phyloP scores from a whole-genome alignment of 768 basidiomycete genomes.

The Porpolomopsis calyptriformis region DNA sequence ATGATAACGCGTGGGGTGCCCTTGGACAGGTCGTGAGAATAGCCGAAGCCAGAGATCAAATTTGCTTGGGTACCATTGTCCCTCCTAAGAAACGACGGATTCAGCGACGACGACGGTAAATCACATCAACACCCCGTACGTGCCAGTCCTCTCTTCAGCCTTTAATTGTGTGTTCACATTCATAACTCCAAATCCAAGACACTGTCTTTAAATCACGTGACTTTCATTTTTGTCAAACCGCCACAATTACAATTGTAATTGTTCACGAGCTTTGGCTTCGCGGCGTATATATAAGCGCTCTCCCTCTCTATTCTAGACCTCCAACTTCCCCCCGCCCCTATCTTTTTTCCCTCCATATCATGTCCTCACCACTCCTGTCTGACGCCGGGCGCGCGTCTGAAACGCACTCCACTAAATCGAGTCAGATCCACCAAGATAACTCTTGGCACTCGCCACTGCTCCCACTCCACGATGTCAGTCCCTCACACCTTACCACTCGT shows the following conservation, averaged over 20 bases:
- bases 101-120: not conserved
- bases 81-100: constrained; percentile 10
- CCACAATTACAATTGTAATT: not conserved
- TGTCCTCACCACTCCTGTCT: not conserved
- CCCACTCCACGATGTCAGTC: no score
- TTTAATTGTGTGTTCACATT: no score
- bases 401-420: no score
- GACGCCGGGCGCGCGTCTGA: no score
- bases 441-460: no score
- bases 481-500: not conserved
- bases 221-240: not conserved
- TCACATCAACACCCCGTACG: not conserved
- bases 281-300: not conserved
- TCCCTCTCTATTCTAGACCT: not conserved
- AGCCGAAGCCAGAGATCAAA: constrained; percentile 43
- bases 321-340: not conserved
- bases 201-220: not conserved
- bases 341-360: not conserved
- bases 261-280: not conserved
- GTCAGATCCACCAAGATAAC: no score
- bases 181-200: no score
- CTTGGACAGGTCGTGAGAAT: constrained; percentile 45
- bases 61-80: constrained; percentile 41
- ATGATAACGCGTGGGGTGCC: constrained; percentile 33
- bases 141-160: no score